Base-by-base conservation (phyloP, 2,329 filamentous ascomycete species). In the Conoideocrella luteorostrata region DNA sequence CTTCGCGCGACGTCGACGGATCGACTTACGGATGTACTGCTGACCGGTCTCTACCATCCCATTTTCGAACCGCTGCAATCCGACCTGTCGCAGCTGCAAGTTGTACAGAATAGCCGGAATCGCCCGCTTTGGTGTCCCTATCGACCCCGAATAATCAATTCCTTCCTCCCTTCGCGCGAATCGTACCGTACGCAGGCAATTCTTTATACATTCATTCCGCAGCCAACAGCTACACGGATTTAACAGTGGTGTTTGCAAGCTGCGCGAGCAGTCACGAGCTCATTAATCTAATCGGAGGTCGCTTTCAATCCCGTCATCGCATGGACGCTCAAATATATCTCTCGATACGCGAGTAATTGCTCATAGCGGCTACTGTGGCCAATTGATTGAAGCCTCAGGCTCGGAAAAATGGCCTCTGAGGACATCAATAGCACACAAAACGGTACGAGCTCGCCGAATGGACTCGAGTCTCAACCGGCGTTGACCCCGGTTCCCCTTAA, bases 401-500 rank as follows among this genome's bases (percentile, higher is more conserved):
- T 11, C 4, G 12, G 18, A 15, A 42, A 9, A 33, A 47, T 47
- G 45, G 29, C 41, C 15, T 39, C 42, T 11, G 21, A 13, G 11
- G 32, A 35, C 7, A 22, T 24, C 3, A 36, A 43, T 17, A 35
- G 22, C 32, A 20, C 28, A 12, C 37, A 11, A 12, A 32, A 33
- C 13, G 47, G 32, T 28, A 24, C 36, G 15, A 35, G 15, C 43
- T 47, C 51, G 45, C 52, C 52, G 41, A 45, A 55, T 32, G 57
- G 51, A 40, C 46, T 50, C 10, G 55, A 60, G 39, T 46, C 50
- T 39, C 59, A 58, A 47, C 52, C 59, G 18, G 47, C 59, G 22
- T 52, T 64, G 13, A 62, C 61, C 36, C 59, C 63, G 34, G 58
- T 63, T 43, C 21, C 56, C 11, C 60, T 63, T 22, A 48, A 49